Evolutionary conservation across 2,329 filamentous ascomycete species (phyloP), one percentile per base, ranked within the genome.

Genomic region (Alternaria brassicicola): DNA sequence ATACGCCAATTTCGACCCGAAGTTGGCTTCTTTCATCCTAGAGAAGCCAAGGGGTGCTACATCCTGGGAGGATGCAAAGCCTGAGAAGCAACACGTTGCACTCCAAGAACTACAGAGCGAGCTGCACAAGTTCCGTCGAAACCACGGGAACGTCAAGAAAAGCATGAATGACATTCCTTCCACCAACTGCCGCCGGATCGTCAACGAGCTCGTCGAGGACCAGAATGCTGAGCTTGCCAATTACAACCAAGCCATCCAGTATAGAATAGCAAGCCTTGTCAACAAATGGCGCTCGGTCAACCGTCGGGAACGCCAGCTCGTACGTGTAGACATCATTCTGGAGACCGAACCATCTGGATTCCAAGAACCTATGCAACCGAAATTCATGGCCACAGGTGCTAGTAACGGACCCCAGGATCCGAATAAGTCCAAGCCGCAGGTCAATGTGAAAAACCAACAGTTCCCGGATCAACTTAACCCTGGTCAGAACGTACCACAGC

Each of bases 311-410:
- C 61, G 62, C 53, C 51, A 66, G 26, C 62, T 73, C 7, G 59
- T 56, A 21, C 61, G 67, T 36, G 66, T 77, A 4, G 63, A 68
- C 21, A 57, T 77, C 7, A 67, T 77, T 10, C 60, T 77, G 15
- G 63, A 74, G 47, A 72, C 72, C 2, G 70, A 69, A 21, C 55
- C 65, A 5, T 68, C 68, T 33, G 62, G 63, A 0, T 61, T 64
- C 4, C 47, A 57, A 13, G 61, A 62, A 33, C 58, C 61, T 6
- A 38, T 52, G 21, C 48, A 21, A 25, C 33, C 41, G 12, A 66
- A 59, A 21, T 6, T 38, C 30, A 38, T 10, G 8, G 35, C 30
- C 17, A 36, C 38, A 23, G 42, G 41, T 19, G n/a, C n/a, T n/a
- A n/a, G n/a, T n/a, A n/a, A n/a, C n/a, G 35, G 31, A 21, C 43